Base-by-base conservation (phyloP, 495 filamentous ascomycete species). In the Penicillium arizonense region DNA sequence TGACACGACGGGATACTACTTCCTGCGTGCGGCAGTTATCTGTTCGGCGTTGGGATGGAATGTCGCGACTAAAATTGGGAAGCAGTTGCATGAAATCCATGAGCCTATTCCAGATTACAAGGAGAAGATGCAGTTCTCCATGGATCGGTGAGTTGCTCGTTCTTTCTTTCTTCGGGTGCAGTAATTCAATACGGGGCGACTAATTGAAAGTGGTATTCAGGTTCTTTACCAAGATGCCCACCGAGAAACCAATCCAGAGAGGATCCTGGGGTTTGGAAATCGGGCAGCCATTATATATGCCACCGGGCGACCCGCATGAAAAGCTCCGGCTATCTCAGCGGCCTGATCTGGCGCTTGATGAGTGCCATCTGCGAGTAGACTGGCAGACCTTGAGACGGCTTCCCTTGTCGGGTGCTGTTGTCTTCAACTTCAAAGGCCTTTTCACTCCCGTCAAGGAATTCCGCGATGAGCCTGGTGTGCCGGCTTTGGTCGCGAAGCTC, bases 391-490 rank as follows among this genome's bases (percentile, higher is more conserved):
- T 96, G 14, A 83, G 91, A 11, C 81, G 91, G 23, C 73, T 96
- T 1, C 91, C 91, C 2, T 68, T 96, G 4, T 88, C 85, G 0
- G 89, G 80, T 0, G 84, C 79, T 0, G 71, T 96, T 8, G 80
- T 90, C 3, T 96, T 96, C 71, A 96, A 96, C 64, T 96, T 92
- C 82, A 96, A 94, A 63, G 91, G 86, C 0, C 65, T 96, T 0
- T 96, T 96, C 71, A 94, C 90, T 3, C 87, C 87, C 0, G 66
- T 96, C 0, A 63, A 73, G 14, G 84, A 89, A 57, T 84, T 96
- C 53, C 73, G 85, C 0, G 79, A 89, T 41, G 91, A 96, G 61
- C 81, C 87, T 16, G 86, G 83, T 36, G 71, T 96, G 2, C 91
- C 91, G 0, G 77, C 77, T 13, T 65, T 96, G 21, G 32, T 91